phyloP scores from a whole-genome alignment of 2,329 filamentous ascomycete species.

The Beauveria sp. region DNA sequence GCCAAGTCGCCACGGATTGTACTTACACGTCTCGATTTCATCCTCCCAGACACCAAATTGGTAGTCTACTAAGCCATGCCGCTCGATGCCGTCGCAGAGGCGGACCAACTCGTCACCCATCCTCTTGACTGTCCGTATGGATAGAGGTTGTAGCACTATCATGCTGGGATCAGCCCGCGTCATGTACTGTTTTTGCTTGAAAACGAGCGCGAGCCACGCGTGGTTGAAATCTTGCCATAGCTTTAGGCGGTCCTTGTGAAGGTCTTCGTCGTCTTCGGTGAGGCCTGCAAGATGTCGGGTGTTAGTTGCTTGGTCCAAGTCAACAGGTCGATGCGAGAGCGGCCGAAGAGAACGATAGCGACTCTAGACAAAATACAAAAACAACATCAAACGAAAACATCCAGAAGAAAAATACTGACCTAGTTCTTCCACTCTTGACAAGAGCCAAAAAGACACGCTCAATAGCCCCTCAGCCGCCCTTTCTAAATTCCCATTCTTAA shows the following conservation, averaged over 20 bases:
- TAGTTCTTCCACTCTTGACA: slow-evolving; percentile 46
- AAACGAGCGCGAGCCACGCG: slow-evolving; percentile 77
- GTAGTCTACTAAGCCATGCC: slow-evolving; percentile 92
- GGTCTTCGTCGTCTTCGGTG: slow-evolving; percentile 69
- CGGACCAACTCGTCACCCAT: slow-evolving; percentile 77
- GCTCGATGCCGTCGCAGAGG: slow-evolving; percentile 79
- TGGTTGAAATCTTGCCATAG: slow-evolving; percentile 94
- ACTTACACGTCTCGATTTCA: slow-evolving; percentile 73
- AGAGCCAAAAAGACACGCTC: slow-evolving; percentile 46
- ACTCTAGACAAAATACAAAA: not conserved
- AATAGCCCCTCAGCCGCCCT: slow-evolving; percentile 45
- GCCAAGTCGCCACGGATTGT: not conserved
- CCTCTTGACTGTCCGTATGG: slow-evolving; percentile 60
- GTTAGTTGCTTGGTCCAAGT: not conserved
- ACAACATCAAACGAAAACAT: not conserved
- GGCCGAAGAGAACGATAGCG: no score
- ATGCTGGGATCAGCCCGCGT: slow-evolving; percentile 45
- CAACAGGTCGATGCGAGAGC: no score
- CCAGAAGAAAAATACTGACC: slow-evolving; percentile 32
- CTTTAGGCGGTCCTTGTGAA: slow-evolving; percentile 69
- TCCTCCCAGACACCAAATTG: slow-evolving; percentile 97
- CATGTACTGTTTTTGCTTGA: slow-evolving; percentile 75
- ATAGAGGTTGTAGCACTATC: slow-evolving; percentile 49
- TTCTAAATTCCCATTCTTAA: slow-evolving; percentile 45
- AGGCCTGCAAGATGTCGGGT: slow-evolving; percentile 50